These are phyloP conservation scores for Boletus insuetus DNA, from an alignment of 768 basidiomycete species.

Conservation along the genomic window DNA sequence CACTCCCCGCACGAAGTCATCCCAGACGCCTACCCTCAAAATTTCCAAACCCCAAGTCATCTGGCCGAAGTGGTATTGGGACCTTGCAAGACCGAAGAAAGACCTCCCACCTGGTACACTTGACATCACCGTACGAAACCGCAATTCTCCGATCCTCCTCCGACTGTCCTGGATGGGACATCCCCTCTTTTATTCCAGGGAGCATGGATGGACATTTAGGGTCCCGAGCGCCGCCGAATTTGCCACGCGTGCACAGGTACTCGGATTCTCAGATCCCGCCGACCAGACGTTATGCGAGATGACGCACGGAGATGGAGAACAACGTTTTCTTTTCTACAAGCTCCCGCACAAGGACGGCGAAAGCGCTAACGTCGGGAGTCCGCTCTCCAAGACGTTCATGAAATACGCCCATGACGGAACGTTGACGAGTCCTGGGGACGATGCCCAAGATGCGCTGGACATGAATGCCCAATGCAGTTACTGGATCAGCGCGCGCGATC, in stretches of 20 bases:
- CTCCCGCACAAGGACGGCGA: slow-evolving; percentile 97
- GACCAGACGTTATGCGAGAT: slow-evolving; percentile 59
- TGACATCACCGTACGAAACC: slow-evolving; percentile 82
- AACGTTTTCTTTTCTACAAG: slow-evolving; percentile 74
- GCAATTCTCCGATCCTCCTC: slow-evolving; percentile 80
- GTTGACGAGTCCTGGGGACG: slow-evolving; percentile 75
- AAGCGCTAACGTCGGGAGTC: slow-evolving; percentile 91
- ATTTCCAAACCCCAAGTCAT: slow-evolving; percentile 41
- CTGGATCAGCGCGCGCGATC: slow-evolving; percentile 93
- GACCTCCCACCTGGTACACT: slow-evolving; percentile 65
- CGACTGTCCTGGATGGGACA: slow-evolving; percentile 84
- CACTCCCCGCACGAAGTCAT: background rate
- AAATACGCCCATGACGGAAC: slow-evolving; percentile 86
- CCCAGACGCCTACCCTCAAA: slow-evolving; percentile 13
- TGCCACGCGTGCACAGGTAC: slow-evolving; percentile 42
- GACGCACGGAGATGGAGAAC: slow-evolving; percentile 33
- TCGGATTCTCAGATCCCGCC: slow-evolving; percentile 60
- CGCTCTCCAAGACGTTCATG: slow-evolving; percentile 86
- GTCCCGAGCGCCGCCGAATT: slow-evolving; percentile 52
- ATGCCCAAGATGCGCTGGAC: slow-evolving; percentile 81
- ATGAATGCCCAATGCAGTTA: slow-evolving; percentile 96
- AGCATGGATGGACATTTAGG: slow-evolving; percentile 91
- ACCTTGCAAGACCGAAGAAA: slow-evolving; percentile 73
- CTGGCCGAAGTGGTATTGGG: slow-evolving; percentile 99
- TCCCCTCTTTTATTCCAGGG: slow-evolving; percentile 81